Base-by-base conservation (phyloP, 331 rosid species). In the Phaseolus coccineus region DNA sequence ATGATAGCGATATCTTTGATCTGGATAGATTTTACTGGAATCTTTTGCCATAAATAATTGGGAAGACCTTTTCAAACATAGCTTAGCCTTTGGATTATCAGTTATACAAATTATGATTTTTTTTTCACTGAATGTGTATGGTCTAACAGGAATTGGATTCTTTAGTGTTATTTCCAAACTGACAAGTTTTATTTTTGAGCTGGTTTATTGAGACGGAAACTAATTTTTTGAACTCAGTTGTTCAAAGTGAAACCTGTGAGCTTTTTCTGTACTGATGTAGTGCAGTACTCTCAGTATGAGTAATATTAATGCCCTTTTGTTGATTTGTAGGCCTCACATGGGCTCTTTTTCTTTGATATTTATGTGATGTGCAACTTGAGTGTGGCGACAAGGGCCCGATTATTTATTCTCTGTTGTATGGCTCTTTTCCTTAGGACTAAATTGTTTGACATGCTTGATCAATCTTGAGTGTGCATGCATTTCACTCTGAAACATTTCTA, bases 361-460 rank as follows among this genome's bases (percentile, higher is more conserved):
- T 35, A 19, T 72, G 65, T 53, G 44, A 39, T 22, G 22, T 53
- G 37, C 7, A 5, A 16, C 51, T 35, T 35, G 22, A 72, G 35
- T 72, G 35, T 72, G 64, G 65, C 19, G 76, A 53, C 51, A 55
- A 44, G 14, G 33, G 52, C 12, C 37, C 51, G 37, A 55, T 73
- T 37, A 12, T 55, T 55, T 53, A 7, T 63, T 63, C 5, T 5
- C 4, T 39, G 37, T 39, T 33, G 35, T 53, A 52, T 57, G 14
- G 30, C 14, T 10, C 39, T 35, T 19, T 64, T 73, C 55, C 39
- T 16, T 64, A 4, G 30, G 52, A 53, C 19, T 55, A 40, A 53
- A 22, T 31, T 55, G 52, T 66, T 67, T 67, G 35, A 55, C 55
- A 19, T 31, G 52, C 58, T 28, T 40, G 74, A 53, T 80, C 80